Evolutionary conservation across 805 yeast genomes (phyloP), one percentile per base, ranked within the genome.

Genomic region (Hanseniaspora guilliermondii): DNA sequence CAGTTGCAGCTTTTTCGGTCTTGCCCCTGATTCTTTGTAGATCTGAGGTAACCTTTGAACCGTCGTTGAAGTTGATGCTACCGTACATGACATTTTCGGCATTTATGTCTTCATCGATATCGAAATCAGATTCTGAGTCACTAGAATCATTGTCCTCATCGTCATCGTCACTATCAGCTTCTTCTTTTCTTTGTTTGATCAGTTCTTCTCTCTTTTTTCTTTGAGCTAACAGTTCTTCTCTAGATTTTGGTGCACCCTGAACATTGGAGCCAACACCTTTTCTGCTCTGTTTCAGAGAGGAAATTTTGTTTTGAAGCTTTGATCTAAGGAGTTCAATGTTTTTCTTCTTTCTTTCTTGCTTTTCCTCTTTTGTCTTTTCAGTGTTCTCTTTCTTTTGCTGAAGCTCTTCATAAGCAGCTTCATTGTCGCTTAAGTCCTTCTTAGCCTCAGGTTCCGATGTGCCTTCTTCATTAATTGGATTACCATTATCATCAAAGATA

Each of bases 231-330:
- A 85, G 80, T 41, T 83, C 89, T 60, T 87, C 94, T 68, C 97
- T 76, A 11, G 91, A 85, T 56, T 81, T 76, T 16, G 89, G 88
- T 0, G 96, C 93, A 24, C 96, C 96, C 4, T 76, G 73, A 4
- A 75, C 80, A 46, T 79, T 82, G 0, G 89, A 72, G 1, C 97
- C 97, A 0, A 94, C 93, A 1, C 97, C 98, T 62, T 84, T 89
- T 65, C 99, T 80, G 68, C 79, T 84, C 54, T 82, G 88, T 60
- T 82, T 80, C 70, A 93, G 63, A 8, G 69, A 70, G 55, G 72
- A 76, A 59, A 93, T 89, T 66, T 81, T 86, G 17, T 76, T 77
- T 30, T 91, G 82, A 44, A 93, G 76, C 65, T 84, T 84, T n/a
- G 82, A 83, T 63, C 89, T 80, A 57, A 93, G 74, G 60, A 79